Conservation (phyloP, 2,329 filamentous ascomycete species). For the Epichloe hybrida region DNA sequence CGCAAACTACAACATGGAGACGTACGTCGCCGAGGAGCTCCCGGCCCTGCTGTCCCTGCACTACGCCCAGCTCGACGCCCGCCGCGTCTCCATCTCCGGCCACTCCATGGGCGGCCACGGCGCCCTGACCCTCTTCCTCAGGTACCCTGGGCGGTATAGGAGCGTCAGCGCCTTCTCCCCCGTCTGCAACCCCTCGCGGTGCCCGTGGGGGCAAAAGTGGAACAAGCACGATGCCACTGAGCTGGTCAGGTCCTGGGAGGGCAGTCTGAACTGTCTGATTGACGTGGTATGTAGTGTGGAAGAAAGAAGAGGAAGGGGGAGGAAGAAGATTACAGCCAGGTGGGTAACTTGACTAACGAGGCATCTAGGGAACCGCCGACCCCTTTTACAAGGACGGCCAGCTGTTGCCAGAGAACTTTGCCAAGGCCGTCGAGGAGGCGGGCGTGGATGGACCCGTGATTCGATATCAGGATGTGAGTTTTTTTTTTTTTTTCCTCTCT, state of each 20-base stretch:
- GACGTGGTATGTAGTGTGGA: constrained; percentile 54
- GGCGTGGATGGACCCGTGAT: constrained; percentile 62
- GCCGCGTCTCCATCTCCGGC: constrained; percentile 69
- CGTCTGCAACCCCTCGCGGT: constrained; percentile 72
- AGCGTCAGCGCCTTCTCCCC: constrained; percentile 84
- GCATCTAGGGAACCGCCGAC: constrained; percentile 65
- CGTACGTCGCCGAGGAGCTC: constrained; percentile 82
- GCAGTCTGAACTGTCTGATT: constrained; percentile 62
- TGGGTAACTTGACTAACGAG: too few relatives aligned
- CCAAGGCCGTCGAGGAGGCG: constrained; percentile 61
- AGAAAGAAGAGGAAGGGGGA: too few relatives aligned
- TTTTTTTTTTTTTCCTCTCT: neutral
- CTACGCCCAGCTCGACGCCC: constrained; percentile 57
- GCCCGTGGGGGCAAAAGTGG: constrained; percentile 95
- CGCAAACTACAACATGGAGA: constrained; percentile 84
- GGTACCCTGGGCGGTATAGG: constrained; percentile 81
- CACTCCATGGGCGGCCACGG: constrained; percentile 98
- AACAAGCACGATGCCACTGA: constrained; percentile 86
- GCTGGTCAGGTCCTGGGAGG: constrained; percentile 63
- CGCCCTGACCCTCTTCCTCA: constrained; percentile 81
- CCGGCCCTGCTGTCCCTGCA: constrained; percentile 58
- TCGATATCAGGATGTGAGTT: constrained; percentile 61
- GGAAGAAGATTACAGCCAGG: too few relatives aligned
- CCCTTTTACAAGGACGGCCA: constrained; percentile 94
- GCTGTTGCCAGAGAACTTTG: constrained; percentile 85